Base-by-base conservation (phyloP, 768 basidiomycete genomes). In the Boletus reticuloceps region DNA sequence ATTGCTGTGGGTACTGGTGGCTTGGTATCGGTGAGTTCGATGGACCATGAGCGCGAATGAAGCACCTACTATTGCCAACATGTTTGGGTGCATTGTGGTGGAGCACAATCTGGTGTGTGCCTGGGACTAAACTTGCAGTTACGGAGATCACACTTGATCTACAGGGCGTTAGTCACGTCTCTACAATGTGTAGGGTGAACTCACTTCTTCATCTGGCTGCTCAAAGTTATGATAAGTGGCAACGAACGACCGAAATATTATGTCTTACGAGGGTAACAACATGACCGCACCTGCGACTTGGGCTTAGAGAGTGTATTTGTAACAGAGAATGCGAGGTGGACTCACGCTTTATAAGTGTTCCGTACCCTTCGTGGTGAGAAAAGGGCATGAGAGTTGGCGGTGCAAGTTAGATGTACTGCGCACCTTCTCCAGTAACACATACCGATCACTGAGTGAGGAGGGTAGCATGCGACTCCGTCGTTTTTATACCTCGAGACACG, bases 31-130 rank as follows among this genome's bases (percentile, higher is more conserved):
- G 45, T 67, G 45, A 73, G 55, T 43, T 41, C 12, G 14, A 37
- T 39, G 19, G 39, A 34, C n/a, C 32, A 42, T 32, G 20, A 47
- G 37, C 2, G 31, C 10, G 6, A 47, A 29, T 20, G 16, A 40
- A 31, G 4, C 11, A 74, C 85, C 62, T 69, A 87, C 85, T 88
- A 86, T 69, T 88, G 86, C 84, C 85, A 86, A 67, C 86, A 88
- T 53, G 76, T 78, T 57, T 77, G 68, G 58, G 70, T 75, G 64
- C 86, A 88, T 42, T 69, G 59, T 36, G 82, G 82, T 5, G 79
- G 77, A 45, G 62, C 52, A 66, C 86, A 88, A 37, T 71, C 64
- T 40, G 47, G 64, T 37, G 84, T 74, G 66, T 88, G 86, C 34
- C 62, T 71, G 8, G 78, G 77, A 62, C 85, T 87, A 63, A 88